Evolutionary conservation across 441 rosid genomes (phyloP).

Genomic region (Daphne laureola): DNA sequence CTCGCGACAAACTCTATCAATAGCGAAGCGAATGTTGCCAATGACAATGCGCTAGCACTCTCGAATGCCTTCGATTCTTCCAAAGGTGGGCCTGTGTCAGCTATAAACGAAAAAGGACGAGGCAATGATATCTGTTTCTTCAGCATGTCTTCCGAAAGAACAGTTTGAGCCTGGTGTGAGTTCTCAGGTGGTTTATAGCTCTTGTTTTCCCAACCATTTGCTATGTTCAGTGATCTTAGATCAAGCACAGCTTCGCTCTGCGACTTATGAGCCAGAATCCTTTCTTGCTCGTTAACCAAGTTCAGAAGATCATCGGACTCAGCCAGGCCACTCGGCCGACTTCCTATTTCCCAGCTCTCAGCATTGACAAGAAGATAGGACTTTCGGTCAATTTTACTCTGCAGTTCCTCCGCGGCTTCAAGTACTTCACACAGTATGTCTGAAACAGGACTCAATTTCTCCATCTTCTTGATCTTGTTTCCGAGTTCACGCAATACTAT

Average conservation of each 20-base stretch:
- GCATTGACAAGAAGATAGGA: conserved; percentile 61
- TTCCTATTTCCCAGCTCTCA: conserved; percentile 68
- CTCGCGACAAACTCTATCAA: conserved; percentile 62
- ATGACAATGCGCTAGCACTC: conserved; percentile 57
- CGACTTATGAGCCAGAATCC: conserved; percentile 49
- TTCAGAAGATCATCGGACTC: conserved; percentile 50
- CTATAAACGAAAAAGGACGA: conserved; percentile 27
- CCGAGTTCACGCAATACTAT: conserved; percentile 50
- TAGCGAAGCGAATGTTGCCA: conserved; percentile 55
- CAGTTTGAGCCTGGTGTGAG: conserved; percentile 14
- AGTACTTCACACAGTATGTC: conserved; percentile 46
- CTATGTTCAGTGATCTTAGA: conserved; percentile 33
- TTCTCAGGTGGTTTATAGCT: conserved; percentile 16
- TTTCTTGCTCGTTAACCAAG: conserved; percentile 37
- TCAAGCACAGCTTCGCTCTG: conserved; percentile 73
- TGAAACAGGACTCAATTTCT: conserved; percentile 35
- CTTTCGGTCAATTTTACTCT: conserved; percentile 45
- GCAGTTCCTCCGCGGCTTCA: conserved; percentile 58
- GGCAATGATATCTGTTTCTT: conserved; percentile 58
- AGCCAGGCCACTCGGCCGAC: conserved; percentile 28
- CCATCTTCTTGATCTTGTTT: conserved; percentile 54
- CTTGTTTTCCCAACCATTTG: conserved; percentile 33
- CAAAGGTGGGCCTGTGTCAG: conserved; percentile 22
- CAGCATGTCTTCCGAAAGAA: conserved; percentile 14
- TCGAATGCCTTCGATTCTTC: conserved; percentile 51